phyloP scores from a whole-genome alignment of 2,329 filamentous ascomycete genomes.

The Amylocarpus encephaloides region DNA sequence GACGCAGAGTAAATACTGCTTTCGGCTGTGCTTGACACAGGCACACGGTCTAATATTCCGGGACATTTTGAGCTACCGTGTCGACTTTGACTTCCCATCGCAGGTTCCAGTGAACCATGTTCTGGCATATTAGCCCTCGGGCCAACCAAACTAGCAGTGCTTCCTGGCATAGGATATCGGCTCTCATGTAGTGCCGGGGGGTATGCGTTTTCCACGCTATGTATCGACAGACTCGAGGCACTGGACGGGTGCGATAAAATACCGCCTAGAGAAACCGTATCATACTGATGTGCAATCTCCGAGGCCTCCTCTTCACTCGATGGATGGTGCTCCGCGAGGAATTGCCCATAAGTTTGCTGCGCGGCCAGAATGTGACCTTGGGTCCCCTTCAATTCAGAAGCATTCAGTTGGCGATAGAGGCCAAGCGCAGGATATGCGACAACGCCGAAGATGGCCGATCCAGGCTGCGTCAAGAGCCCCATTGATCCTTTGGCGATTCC shows the following conservation, averaged over 20 bases:
- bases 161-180: too few species aligned
- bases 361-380: conserved; percentile 4
- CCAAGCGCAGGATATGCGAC: conserved; percentile 12
- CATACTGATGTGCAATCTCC: not conserved
- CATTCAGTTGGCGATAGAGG: conserved; percentile 3
- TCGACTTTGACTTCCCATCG: too few species aligned
- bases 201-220: too few species aligned
- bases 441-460: conserved; percentile 6
- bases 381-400: not conserved
- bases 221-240: not conserved
- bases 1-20: too few species aligned
- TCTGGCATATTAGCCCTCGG: too few species aligned
- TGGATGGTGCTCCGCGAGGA: not conserved
- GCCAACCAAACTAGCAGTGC: too few species aligned
- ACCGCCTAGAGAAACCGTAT: not conserved
- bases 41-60: too few species aligned
- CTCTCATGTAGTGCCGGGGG: too few species aligned
- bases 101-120: too few species aligned
- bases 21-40: too few species aligned
- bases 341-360: conserved; percentile 2
- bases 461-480: conserved; percentile 2
- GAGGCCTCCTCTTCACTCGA: not conserved
- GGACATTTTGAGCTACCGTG: too few species aligned
- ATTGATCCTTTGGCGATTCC: conserved; percentile 14
- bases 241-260: not conserved